Conservation (phyloP, 306 rosid species). For the Cucurbita ficifolia region DNA sequence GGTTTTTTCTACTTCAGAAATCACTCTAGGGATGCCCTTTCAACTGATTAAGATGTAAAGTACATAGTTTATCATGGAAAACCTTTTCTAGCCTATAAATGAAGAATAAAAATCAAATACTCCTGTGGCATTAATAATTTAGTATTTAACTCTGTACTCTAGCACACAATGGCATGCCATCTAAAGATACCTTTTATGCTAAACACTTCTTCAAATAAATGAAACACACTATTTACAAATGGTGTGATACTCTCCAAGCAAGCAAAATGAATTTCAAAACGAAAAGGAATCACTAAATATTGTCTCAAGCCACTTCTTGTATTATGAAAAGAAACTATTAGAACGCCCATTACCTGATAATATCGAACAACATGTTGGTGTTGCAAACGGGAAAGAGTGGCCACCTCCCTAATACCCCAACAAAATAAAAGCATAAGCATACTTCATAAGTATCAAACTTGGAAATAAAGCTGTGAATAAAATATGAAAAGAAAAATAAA, state of each 20-base stretch:
- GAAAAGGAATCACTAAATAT: not conserved
- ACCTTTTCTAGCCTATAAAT: not conserved
- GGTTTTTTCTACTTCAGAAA: not conserved
- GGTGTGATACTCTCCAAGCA: not conserved
- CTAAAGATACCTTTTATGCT: not conserved
- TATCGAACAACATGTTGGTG: conserved; percentile 94
- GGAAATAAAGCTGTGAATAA: not conserved
- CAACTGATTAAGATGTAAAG: not conserved
- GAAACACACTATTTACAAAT: not conserved
- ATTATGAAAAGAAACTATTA: not conserved
- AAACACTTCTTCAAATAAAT: not conserved
- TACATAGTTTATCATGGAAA: not conserved
- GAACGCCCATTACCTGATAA: conserved; percentile 56
- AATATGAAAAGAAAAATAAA: not conserved
- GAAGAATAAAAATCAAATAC: not conserved
- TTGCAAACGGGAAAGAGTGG: conserved; percentile 94
- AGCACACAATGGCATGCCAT: not conserved
- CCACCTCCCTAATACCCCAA: conserved; percentile 71
- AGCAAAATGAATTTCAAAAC: not conserved
- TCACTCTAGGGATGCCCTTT: not conserved
- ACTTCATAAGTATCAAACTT: conserved; percentile 4
- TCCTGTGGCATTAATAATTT: not conserved
- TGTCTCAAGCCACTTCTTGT: not conserved
- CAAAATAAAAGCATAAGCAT: conserved; percentile 14
- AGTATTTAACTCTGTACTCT: not conserved